Base-by-base conservation (phyloP, 495 filamentous ascomycete genomes). In the Penicillium chermesinum region DNA sequence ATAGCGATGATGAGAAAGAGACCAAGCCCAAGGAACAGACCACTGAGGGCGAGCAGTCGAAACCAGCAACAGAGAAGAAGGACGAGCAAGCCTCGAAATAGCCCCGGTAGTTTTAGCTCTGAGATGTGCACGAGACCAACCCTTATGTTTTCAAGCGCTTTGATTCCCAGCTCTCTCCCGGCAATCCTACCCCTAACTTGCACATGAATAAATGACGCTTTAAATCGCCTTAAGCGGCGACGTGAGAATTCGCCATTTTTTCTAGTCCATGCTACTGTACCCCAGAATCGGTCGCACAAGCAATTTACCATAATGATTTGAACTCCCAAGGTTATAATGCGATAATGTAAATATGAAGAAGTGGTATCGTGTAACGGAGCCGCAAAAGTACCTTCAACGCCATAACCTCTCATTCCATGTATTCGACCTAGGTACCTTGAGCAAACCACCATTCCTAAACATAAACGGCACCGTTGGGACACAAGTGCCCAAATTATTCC, bases 1-100 rank as follows among this genome's bases (percentile, higher is more conserved):
- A 98, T 58, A 95, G 90, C 56, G 89, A 95, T 49, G 93, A 97
- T 41, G 94, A 97, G 67, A 86, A 86, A 51, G 90, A 89, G n/a
- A 64, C 73, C 13, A 88, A 87, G 65, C 59, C 73, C 30, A 84
- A 85, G 55, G 83, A 85, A 42, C 62, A 71, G 38, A 70, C 71
- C 49, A 78, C 87, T 52, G 87, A 89, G 62, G 71, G 67, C 16
- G 85, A 88, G 50, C 75, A 81, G 57, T 57, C 87, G 54, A 87
- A 88, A 70, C 76, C 83, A 64, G 81, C 84, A 6, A 85, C 84
- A 49, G 54, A 58, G 19, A 57, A 46, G 20, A 69, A 66, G 53
- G 41, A 61, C 17, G 60, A 62, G 7, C 53, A 59, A 30, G 46
- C 57, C 32, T 58, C 63, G 20, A 71, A 69, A 46, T 67, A 54